Evolutionary conservation across 176 grass and related monocot species (phyloP).

Genomic region (Avena sativa): DNA sequence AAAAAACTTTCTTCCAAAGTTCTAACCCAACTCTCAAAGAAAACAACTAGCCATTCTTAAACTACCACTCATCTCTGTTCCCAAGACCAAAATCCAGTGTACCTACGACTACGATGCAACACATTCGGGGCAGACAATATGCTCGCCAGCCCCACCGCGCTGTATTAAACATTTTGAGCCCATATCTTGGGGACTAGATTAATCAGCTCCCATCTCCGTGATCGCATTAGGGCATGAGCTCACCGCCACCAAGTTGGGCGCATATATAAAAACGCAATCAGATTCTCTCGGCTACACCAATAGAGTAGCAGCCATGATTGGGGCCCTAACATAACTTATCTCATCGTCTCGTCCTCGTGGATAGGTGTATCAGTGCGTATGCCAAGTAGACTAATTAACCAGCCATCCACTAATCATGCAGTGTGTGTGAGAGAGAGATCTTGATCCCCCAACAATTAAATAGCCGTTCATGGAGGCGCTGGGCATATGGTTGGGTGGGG

Average conservation of each 20-base stretch:
- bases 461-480: constrained; percentile 23
- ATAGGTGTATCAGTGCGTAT: constrained; percentile 17
- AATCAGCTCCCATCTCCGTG: background rate
- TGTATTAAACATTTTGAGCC: constrained; percentile 8
- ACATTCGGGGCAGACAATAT: constrained; percentile 17
- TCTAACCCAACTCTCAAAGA: too few species aligned
- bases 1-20: too few species aligned
- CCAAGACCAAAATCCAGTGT: constrained; percentile 41
- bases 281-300: constrained; percentile 57
- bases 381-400: constrained; percentile 14
- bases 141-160: constrained; percentile 36
- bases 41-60: background rate
- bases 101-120: constrained; percentile 20
- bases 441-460: constrained; percentile 42
- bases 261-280: constrained; percentile 42
- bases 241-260: constrained; percentile 39
- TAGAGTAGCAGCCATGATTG: constrained; percentile 38
- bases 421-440: constrained; percentile 33
- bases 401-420: background rate
- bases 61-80: background rate
- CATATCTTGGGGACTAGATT: constrained; percentile 45
- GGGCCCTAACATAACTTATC: constrained; percentile 46
- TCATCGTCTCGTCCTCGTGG: constrained; percentile 21
- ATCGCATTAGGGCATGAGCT: constrained; percentile 40
- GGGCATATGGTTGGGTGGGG: constrained; percentile 32